phyloP scores from a whole-genome alignment of 768 basidiomycete genomes.

The Tulasnella calospora region DNA sequence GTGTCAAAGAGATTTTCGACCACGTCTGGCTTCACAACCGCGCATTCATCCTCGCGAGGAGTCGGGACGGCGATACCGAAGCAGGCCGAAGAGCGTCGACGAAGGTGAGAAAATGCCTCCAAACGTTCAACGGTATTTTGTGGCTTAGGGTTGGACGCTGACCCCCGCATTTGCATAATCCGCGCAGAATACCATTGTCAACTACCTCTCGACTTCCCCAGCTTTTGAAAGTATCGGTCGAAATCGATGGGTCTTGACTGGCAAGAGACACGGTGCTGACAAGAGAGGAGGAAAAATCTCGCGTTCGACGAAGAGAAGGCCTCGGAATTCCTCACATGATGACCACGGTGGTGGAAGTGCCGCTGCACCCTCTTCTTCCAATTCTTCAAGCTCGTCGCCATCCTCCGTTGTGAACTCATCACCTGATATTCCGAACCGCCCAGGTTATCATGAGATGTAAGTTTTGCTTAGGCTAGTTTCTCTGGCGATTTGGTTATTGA shows the following conservation, averaged over 20 bases:
- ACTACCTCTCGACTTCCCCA: not conserved
- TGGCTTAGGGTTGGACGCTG: not conserved
- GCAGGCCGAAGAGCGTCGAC: not conserved
- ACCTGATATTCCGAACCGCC: not conserved
- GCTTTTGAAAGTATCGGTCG: not conserved
- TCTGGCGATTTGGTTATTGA: not conserved
- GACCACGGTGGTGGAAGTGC: not conserved
- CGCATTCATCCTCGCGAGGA: not conserved
- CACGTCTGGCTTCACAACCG: not conserved
- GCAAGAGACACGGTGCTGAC: not conserved
- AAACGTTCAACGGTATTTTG: not conserved
- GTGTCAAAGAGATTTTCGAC: slow-evolving; percentile 1
- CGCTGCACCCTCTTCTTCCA: not conserved
- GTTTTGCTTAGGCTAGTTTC: not conserved
- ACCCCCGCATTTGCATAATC: not conserved
- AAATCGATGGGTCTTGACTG: not conserved
- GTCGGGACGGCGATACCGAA: not conserved
- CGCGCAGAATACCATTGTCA: not conserved
- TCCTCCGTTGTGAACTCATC: not conserved
- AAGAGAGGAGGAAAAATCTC: not conserved
- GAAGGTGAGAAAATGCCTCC: not conserved
- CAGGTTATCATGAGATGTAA: not conserved
- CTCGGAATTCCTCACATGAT: not conserved
- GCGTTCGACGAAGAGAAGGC: not conserved
- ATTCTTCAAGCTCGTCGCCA: not conserved